A percentile compares a stretch with the other conserved stretches of the same genome.
Conservation (phyloP, 2,329 filamentous ascomycete species). For the Neospermospora avenae region DNA sequence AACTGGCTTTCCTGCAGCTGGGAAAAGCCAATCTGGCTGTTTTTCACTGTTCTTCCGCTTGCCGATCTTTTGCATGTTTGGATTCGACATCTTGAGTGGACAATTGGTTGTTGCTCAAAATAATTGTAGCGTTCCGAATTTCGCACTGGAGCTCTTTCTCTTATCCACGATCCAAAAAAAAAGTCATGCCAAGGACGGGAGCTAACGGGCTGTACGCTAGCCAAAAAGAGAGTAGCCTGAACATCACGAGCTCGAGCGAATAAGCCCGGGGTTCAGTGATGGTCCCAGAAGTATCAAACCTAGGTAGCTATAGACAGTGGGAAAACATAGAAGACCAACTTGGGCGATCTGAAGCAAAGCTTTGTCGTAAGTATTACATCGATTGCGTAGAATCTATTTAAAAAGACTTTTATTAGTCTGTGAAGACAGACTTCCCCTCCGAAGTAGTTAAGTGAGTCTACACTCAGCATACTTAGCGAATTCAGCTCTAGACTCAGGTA, state of each 20-base stretch:
- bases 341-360: too few relatives aligned
- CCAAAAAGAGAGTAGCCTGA: not conserved
- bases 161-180: constrained; percentile 14
- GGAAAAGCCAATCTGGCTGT: constrained; percentile 35
- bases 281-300: too few relatives aligned
- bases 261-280: too few relatives aligned
- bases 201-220: not conserved
- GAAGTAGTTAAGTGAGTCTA: too few relatives aligned
- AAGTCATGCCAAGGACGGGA: constrained; percentile 5
- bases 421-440: too few relatives aligned
- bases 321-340: too few relatives aligned
- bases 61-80: constrained; percentile 35
- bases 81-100: constrained; percentile 29
- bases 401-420: too few relatives aligned
- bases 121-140: not conserved
- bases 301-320: too few relatives aligned
- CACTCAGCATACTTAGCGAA: too few relatives aligned
- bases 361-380: too few relatives aligned
- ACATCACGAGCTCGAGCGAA: not conserved
- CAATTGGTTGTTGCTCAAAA: constrained; percentile 12
- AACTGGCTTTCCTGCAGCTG: constrained; percentile 20
- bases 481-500: too few relatives aligned
- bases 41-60: constrained; percentile 28
- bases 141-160: not conserved
- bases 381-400: too few relatives aligned